Evolutionary conservation across 2,329 filamentous ascomycete species (phyloP), one percentile per base, ranked within the genome.

Genomic region (Aphanocladium album): DNA sequence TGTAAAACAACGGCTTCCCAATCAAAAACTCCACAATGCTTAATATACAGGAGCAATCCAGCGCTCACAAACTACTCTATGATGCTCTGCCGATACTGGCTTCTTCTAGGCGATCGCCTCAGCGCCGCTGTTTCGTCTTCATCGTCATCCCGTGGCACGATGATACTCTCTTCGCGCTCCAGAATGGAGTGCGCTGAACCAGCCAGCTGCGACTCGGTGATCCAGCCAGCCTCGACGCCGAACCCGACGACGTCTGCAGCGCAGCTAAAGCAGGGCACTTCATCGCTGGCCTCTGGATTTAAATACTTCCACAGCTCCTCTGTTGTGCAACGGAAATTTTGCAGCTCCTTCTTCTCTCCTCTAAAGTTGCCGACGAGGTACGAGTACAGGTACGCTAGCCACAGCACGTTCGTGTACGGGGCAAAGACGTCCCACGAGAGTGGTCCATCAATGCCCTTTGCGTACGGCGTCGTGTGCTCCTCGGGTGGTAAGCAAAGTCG

Each of bases 381-480:
- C 39, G 77, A 73, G 66, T 86, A 86, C 5, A 86, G 73, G 63
- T 87, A 88, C 3, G 83, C 81, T 46, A 88, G 76, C 85, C 85
- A 88, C 19, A 88, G 73, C 1, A 87, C 83, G 63, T 88, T 88
- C 5, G 83, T 86, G 69, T 87, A 88, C 1, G 85, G 83, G 30
- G 77, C 77, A 64, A 82, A 80, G 1, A 72, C 76, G 5, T 75
- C 70, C 85, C 85, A 88, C 1, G 77, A 79, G 12, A 86, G 74
- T 3, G 79, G 70, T 1, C 79, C 80, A 60, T 79, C 73, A 39
- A 79, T 67, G 1, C 77, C 78, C 17, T 69, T 64, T 33, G 77
- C 75, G 65, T 84, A 83, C 0, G 81, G 77, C 3, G 69, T 76
- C 52, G 72, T 71, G 69, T 84, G 81, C 3, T 72, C 71, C 55